These are phyloP conservation scores for Tanacetum coccineum DNA, from an alignment of 129 eudicot species.

Conservation along the genomic window DNA sequence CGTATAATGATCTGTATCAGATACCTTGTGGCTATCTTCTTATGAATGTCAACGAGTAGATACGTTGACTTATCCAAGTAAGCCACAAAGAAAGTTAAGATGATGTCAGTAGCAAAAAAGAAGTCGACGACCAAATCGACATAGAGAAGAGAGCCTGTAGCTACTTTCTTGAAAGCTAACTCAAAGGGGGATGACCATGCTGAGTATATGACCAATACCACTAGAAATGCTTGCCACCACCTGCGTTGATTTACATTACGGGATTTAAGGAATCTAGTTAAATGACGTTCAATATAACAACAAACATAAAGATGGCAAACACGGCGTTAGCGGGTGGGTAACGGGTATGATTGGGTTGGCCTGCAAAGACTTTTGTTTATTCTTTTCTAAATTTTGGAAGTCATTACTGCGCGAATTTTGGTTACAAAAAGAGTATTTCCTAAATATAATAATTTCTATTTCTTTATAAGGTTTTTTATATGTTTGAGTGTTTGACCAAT, in stretches of 20 bases:
- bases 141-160: slow-evolving; percentile 48
- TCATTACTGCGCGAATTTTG: too few species aligned
- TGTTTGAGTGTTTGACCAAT: too few species aligned
- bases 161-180: slow-evolving; percentile 55
- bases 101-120: slow-evolving; percentile 56
- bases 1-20: not conserved
- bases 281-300: not conserved
- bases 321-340: too few species aligned
- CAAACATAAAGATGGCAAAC: too few species aligned
- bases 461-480: too few species aligned
- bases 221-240: slow-evolving; percentile 80
- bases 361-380: too few species aligned
- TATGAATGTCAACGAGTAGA: slow-evolving; percentile 57
- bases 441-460: too few species aligned
- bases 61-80: slow-evolving; percentile 70
- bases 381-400: too few species aligned
- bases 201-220: slow-evolving; percentile 63
- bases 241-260: slow-evolving; percentile 26
- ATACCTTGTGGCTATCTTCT: slow-evolving; percentile 57
- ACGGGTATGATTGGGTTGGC: too few species aligned
- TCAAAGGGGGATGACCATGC: slow-evolving; percentile 88
- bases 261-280: not conserved
- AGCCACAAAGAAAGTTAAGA: slow-evolving; percentile 73
- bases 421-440: too few species aligned
- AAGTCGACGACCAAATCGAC: slow-evolving; percentile 60